Evolutionary conservation across 2,329 filamentous ascomycete species (phyloP), one percentile per base, ranked within the genome.

Genomic region (Hypoxylon sp.): DNA sequence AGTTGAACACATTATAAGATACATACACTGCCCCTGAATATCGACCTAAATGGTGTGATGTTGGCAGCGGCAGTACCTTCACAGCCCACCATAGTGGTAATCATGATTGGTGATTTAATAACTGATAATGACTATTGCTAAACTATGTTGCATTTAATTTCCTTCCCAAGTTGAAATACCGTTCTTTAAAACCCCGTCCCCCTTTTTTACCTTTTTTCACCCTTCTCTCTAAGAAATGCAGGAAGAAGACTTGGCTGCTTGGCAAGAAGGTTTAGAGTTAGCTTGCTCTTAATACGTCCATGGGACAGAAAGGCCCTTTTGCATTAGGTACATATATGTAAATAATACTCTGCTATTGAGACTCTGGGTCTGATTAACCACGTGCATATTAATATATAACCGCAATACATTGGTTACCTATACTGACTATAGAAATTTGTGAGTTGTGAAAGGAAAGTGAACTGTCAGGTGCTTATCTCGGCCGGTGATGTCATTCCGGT

Each of bases 401-500:
- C 39, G 11, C 39, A 44, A 19, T 44, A 22, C 8, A 11, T 44
- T 6, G 2, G 5, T 5, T 31, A 31, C 5, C 5, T 31, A 31
- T 44, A 11, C 17, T 11, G 39, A 22, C 22, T 22, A 44, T 44
- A 44, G 9, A 44, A 44, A 11, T 10, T 44, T 11, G 17, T 4
- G 22, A 54, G 31, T 46, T 56, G 39, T 35, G 22, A 47, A 56
- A 56, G 29, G 17, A 17, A 35, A 10, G 13, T 31, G 24, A 53
- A 51, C n/a, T 6, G 44, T 65, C 56, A 65, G 61, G 42, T 66
- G 67, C 33, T 63, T 56, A 13, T 51, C 26, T 57, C n/a, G 39
- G 52, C 22, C 17, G 35, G 60, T 70, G 67, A 70, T 67, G 67
- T 70, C 67, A 70, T 67, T 37, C 52, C 29, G 17, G 53, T 48